These are phyloP conservation scores for Parmelia sp. DNA, from an alignment of 495 filamentous ascomycete genomes.

Conservation along the genomic window DNA sequence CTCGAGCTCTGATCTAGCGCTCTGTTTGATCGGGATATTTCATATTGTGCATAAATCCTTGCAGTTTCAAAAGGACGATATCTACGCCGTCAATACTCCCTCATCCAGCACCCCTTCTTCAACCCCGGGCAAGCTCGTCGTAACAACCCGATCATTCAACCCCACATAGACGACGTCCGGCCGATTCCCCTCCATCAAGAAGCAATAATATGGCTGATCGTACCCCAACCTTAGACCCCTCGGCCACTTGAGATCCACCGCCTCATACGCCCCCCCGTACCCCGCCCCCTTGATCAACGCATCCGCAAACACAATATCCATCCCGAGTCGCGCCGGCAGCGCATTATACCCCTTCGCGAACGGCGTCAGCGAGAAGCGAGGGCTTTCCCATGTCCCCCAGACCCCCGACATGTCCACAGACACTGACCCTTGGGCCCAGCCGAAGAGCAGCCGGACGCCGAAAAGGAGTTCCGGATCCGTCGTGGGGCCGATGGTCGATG, in stretches of 20 bases:
- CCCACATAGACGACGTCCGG: neutral
- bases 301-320: conserved; percentile 7
- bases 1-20: too few species aligned
- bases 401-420: conserved; percentile 1
- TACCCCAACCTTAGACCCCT: neutral
- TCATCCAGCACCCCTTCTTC: neutral
- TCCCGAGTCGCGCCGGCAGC: neutral
- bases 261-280: neutral
- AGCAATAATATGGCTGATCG: conserved; percentile 5
- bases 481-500: neutral
- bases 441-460: conserved; percentile 8
- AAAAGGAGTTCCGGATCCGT: neutral
- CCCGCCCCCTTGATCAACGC: neutral
- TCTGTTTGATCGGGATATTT: too few species aligned
- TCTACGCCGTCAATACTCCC: neutral
- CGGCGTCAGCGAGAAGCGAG: neutral
- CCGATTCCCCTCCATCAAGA: neutral
- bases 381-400: conserved; percentile 1
- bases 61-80: too few species aligned
- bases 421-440: neutral
- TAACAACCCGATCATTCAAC: neutral
- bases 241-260: conserved; percentile 4
- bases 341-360: neutral
- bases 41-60: too few species aligned
- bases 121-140: neutral